Evolutionary conservation across 169 alveolate genomes (phyloP), one percentile per base, ranked within the genome.

Genomic region (Plasmodium relictum): DNA sequence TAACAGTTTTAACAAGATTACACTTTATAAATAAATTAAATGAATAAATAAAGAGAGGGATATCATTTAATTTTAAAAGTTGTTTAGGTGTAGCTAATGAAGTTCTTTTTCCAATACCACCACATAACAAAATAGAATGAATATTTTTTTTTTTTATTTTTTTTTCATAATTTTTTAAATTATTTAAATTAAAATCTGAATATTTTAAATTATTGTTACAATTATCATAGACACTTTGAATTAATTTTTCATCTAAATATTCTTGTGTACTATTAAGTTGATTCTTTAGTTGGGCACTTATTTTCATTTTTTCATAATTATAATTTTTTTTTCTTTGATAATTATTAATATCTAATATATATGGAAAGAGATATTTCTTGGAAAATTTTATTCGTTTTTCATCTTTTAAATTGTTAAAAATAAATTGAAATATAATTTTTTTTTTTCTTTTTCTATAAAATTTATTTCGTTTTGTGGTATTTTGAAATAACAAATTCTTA

Each of bases 51-150:
- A 80, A 80, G 14, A 80, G 24, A n/a, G 90, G 90, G 8, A 80
- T 37, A 39, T 54, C 71, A 31, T 80, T 68, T 69, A 80, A 10
- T 58, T 50, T 39, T n/a, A 80, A 44, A 69, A 66, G 37, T 54
- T 80, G 90, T 26, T 80, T 80, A 24, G 59, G 37, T 48, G 52
- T 52, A 0, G 59, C 59, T 26, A 80, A 63, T 58, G 26, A 44
- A 9, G 83, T 66, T 52, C 90, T 80, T 41, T 80, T 65, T 5
- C 90, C 90, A 18, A 80, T 22, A 1, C 90, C 90, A 48, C 90
- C 90, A 56, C 90, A 80, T 50, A 80, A 48, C 16, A 80, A 80
- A n/a, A 80, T 45, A n/a, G 90, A 41, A 59, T 80, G 90, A 7
- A 80, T 66, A 42, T 80, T 65, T 80, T 42, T 56, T 39, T 42